Conservation (phyloP, 1,284 basidiomycete species). For the Ganoderma meredithae region DNA sequence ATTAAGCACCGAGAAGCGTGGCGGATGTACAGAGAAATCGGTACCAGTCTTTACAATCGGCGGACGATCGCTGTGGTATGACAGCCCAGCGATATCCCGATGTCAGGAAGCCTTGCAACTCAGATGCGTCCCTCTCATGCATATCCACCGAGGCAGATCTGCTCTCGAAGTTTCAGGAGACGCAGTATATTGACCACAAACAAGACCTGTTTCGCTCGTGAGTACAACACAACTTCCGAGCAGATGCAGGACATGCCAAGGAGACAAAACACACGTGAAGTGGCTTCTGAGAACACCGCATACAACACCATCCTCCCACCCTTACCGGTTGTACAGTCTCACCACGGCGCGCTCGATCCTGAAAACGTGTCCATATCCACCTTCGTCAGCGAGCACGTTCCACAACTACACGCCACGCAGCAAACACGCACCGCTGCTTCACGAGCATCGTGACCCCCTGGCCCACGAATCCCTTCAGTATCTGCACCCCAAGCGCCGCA, state of each 20-base stretch:
- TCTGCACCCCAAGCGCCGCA: constrained; percentile 59
- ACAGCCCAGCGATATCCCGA: not conserved
- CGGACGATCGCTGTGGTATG: not conserved
- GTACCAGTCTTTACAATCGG: not conserved
- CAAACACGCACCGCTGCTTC: constrained; percentile 53
- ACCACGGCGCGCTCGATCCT: constrained; percentile 20
- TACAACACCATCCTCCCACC: not conserved
- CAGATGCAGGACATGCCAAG: not conserved
- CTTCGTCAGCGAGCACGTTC: not conserved
- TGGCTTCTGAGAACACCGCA: not conserved
- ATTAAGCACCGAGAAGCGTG: not conserved
- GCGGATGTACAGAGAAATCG: no score
- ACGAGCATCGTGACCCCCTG: constrained; percentile 65
- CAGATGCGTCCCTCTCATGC: not conserved
- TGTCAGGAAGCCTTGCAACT: not conserved
- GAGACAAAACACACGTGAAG: not conserved
- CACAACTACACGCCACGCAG: not conserved
- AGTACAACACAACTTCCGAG: not conserved
- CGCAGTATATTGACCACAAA: not conserved
- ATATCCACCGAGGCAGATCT: not conserved
- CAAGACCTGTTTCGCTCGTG: not conserved
- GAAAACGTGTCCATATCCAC: not conserved
- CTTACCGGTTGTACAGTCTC: constrained; percentile 14
- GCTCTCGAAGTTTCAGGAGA: not conserved
- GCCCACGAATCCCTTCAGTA: constrained; percentile 61